phyloP scores from a whole-genome alignment of 768 basidiomycete genomes.

The Serendipita sp. region DNA sequence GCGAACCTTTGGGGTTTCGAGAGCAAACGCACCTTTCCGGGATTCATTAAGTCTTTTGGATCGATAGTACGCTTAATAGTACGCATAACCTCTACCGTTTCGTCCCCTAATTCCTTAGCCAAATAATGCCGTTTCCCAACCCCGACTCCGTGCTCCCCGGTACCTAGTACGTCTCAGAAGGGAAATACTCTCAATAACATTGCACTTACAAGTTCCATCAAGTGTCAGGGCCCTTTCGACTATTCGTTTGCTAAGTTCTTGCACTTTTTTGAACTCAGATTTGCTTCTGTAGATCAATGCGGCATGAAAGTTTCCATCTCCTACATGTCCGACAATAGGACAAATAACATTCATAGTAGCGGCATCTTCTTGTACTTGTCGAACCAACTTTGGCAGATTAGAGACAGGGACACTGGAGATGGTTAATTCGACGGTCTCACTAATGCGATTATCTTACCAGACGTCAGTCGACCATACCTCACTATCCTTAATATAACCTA shows the following conservation, averaged over 20 bases:
- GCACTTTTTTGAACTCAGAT: conserved; percentile 20
- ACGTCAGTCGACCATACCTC: conserved; percentile 26
- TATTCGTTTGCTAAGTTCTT: conserved; percentile 19
- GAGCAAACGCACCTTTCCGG: conserved; percentile 23
- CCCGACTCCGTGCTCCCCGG: conserved; percentile 32
- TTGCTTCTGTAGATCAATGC: conserved; percentile 23
- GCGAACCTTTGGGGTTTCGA: neutral
- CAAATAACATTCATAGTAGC: conserved; percentile 24
- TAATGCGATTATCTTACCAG: conserved; percentile 20
- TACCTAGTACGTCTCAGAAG: conserved; percentile 14
- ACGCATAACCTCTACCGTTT: conserved; percentile 36
- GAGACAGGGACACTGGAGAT: conserved; percentile 7
- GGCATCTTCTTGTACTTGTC: conserved; percentile 29
- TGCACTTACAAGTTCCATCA: conserved; percentile 22
- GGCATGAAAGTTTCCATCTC: conserved; percentile 31
- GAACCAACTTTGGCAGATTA: conserved; percentile 9
- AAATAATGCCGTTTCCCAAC: conserved; percentile 34
- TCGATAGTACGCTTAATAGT: conserved; percentile 31
- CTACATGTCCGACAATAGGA: conserved; percentile 29
- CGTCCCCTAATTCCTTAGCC: conserved; percentile 29
- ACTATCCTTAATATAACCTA: conserved; percentile 18
- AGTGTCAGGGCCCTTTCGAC: conserved; percentile 22
- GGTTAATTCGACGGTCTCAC: neutral
- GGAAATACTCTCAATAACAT: neutral
- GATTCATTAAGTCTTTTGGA: conserved; percentile 31